phyloP scores from a whole-genome alignment of 352 stramenopile genomes.

The Phytopythium aichiense region DNA sequence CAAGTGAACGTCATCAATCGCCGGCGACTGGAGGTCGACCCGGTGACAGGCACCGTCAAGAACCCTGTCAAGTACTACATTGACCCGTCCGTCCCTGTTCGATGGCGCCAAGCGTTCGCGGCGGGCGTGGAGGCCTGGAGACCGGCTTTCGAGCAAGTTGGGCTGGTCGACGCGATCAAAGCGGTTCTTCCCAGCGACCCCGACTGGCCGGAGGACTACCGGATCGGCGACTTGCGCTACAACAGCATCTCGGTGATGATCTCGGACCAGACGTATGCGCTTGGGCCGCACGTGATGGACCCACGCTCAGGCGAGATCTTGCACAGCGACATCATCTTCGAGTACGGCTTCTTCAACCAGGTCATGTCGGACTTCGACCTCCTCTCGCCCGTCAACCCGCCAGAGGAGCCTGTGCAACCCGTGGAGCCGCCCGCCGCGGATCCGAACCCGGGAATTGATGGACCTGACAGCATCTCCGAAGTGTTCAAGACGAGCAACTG shows the following conservation, averaged over 20 bases:
- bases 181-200: constrained; percentile 57
- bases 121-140: constrained; percentile 72
- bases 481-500: background rate
- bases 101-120: constrained; percentile 61
- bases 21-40: constrained; percentile 48
- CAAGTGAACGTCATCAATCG: constrained; percentile 69
- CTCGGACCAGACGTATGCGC: constrained; percentile 67
- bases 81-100: constrained; percentile 68
- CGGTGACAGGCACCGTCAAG: constrained; percentile 26
- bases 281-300: constrained; percentile 65
- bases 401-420: background rate
- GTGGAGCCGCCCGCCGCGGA: background rate
- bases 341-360: constrained; percentile 82
- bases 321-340: constrained; percentile 83
- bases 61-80: constrained; percentile 78
- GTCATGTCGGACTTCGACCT: constrained; percentile 54
- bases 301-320: constrained; percentile 84
- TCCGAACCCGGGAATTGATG: background rate
- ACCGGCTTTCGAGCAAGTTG: constrained; percentile 70
- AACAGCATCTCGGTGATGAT: constrained; percentile 86
- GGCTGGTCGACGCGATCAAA: constrained; percentile 66
- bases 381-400: constrained; percentile 31
- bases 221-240: constrained; percentile 82
- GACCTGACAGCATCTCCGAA: background rate
- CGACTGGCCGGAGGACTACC: constrained; percentile 79